A percentile compares a stretch with the other conserved stretches of the same genome.
Evolutionary conservation across 176 grass and related monocot species (phyloP).

Genomic region (Puya raimondii): DNA sequence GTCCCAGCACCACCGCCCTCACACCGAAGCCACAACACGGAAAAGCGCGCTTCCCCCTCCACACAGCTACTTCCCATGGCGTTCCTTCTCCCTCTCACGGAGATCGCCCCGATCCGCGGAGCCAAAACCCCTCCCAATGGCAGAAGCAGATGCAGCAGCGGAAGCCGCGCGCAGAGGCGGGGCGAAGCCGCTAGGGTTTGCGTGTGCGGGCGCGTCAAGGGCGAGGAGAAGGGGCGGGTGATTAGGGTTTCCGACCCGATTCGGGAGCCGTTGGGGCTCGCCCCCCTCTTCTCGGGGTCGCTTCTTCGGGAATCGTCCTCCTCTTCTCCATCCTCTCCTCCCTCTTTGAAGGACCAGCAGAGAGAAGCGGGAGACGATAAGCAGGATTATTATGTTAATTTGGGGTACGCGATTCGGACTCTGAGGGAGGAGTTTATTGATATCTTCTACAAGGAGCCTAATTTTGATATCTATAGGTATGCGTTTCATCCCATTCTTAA

Average conservation of each 20-base stretch:
- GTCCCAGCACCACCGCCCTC: neutral
- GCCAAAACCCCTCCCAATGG: neutral
- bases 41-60: neutral
- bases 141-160: neutral
- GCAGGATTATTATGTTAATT: slow-evolving; percentile 78
- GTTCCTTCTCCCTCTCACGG: slow-evolving; percentile 44
- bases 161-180: neutral
- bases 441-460: slow-evolving; percentile 61
- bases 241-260: slow-evolving; percentile 69
- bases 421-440: slow-evolving; percentile 84
- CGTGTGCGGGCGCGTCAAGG: slow-evolving; percentile 35
- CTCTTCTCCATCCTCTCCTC: neutral
- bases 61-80: slow-evolving; percentile 20
- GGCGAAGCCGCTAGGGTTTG: neutral
- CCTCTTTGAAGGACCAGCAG: slow-evolving; percentile 23
- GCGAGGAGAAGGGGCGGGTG: slow-evolving; percentile 35
- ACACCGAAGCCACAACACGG: neutral
- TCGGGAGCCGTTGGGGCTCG: slow-evolving; percentile 26
- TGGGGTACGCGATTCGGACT: slow-evolving; percentile 90
- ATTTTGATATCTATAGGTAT: slow-evolving; percentile 85
- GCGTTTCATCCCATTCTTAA: slow-evolving; percentile 2
- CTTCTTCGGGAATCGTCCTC: slow-evolving; percentile 35
- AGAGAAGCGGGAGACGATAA: slow-evolving; percentile 51
- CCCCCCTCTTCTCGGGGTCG: slow-evolving; percentile 41
- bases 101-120: slow-evolving; percentile 33